A percentile compares a stretch with the other conserved stretches of the same genome.
phyloP scores from a whole-genome alignment of 352 stramenopile species.

The Phytophthora aleatoria region DNA sequence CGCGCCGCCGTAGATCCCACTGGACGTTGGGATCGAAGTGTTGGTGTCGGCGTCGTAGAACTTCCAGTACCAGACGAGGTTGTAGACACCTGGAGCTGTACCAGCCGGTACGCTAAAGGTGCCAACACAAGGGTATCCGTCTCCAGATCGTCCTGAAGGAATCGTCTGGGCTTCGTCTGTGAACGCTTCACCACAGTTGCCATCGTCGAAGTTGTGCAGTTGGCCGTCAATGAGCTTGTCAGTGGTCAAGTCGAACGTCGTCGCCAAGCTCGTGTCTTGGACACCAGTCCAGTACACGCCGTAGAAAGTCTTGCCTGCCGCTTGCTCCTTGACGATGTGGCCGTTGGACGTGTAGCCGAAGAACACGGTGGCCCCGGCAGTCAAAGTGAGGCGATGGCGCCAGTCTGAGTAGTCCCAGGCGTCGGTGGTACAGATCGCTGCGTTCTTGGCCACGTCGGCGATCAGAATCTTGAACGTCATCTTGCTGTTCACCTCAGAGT shows the following conservation, averaged over 20 bases:
- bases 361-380: conserved; percentile 53
- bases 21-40: conserved; percentile 47
- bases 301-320: conserved; percentile 55
- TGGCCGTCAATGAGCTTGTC: conserved; percentile 67
- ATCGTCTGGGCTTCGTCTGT: conserved; percentile 45
- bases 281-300: conserved; percentile 67
- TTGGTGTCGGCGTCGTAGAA: conserved; percentile 65
- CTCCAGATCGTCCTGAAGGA: conserved; percentile 45
- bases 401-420: conserved; percentile 44
- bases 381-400: conserved; percentile 48
- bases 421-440: conserved; percentile 37
- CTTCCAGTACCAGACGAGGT: conserved; percentile 79
- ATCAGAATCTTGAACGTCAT: conserved; percentile 65
- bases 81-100: conserved; percentile 57
- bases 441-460: conserved; percentile 44
- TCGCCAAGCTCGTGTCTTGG: conserved; percentile 40
- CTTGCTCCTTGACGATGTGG: conserved; percentile 68
- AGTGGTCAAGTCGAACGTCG: conserved; percentile 53
- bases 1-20: conserved; percentile 52
- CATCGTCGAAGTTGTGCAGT: conserved; percentile 72
- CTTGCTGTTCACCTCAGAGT: conserved; percentile 43
- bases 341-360: conserved; percentile 71
- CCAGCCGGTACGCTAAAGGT: conserved; percentile 46
- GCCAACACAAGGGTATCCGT: conserved; percentile 63
- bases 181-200: conserved; percentile 61